Evolutionary conservation across 2,329 filamentous ascomycete genomes (phyloP).

Genomic region (Aurifilum marmelostoma): DNA sequence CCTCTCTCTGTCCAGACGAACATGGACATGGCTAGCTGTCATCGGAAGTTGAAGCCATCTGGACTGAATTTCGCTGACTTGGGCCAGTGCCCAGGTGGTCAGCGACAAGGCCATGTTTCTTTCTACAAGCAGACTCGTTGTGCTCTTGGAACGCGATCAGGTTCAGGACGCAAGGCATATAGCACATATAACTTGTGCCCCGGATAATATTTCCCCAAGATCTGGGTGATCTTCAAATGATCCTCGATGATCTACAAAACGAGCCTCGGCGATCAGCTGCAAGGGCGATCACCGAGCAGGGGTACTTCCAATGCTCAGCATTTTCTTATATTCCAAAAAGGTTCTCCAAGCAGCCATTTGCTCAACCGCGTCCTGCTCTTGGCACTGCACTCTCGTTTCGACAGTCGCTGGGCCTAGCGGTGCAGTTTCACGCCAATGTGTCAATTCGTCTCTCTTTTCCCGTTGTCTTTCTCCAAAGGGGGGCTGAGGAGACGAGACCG

Average conservation of each 20-base stretch:
- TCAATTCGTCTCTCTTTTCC: slow-evolving; percentile 14
- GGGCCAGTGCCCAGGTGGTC: not conserved
- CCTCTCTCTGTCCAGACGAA: not conserved
- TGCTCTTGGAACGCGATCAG: too few relatives aligned
- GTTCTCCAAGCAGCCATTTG: not conserved
- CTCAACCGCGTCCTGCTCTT: not conserved
- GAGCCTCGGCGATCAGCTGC: slow-evolving; percentile 11
- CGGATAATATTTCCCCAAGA: slow-evolving; percentile 7
- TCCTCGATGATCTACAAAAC: slow-evolving; percentile 19
- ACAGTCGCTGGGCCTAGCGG: slow-evolving; percentile 13
- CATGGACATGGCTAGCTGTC: slow-evolving; percentile 1
- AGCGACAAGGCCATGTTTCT: not conserved
- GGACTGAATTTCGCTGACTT: not conserved
- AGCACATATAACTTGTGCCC: not conserved
- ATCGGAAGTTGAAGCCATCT: not conserved
- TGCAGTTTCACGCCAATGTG: slow-evolving; percentile 23
- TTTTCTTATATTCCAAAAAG: not conserved
- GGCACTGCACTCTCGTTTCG: slow-evolving; percentile 14
- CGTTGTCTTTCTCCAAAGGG: not conserved
- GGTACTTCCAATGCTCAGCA: not conserved
- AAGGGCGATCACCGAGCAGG: not conserved
- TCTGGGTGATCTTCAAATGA: slow-evolving; percentile 7
- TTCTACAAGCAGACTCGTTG: not conserved
- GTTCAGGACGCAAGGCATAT: too few relatives aligned
- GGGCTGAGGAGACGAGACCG: not conserved